phyloP scores from a whole-genome alignment of 2,329 filamentous ascomycete genomes.

The Colletotrichum tanaceti region DNA sequence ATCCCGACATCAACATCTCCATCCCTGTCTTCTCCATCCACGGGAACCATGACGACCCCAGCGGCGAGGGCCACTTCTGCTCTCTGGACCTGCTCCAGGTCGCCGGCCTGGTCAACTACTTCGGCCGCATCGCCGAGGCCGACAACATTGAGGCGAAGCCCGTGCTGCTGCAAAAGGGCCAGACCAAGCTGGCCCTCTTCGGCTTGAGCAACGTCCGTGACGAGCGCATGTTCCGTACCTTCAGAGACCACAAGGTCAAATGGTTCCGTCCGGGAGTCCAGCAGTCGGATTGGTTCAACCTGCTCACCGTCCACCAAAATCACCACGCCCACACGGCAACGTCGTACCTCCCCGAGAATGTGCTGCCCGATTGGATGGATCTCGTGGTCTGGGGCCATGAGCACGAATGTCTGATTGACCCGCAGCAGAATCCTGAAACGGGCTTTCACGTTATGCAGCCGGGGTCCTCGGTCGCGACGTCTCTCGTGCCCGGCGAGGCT shows the following conservation, averaged over 20 bases:
- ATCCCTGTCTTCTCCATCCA: slow-evolving; percentile 99
- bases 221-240: slow-evolving; percentile 93
- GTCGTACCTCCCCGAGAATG: slow-evolving; percentile 93
- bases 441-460: slow-evolving; percentile 97
- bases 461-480: slow-evolving; percentile 95
- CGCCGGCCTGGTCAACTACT: slow-evolving; percentile 94
- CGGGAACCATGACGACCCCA: slow-evolving; percentile 97
- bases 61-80: slow-evolving; percentile 93
- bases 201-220: slow-evolving; percentile 96
- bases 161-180: slow-evolving; percentile 90
- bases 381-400: slow-evolving; percentile 97
- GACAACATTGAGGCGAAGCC: slow-evolving; percentile 96
- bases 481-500: slow-evolving; percentile 88
- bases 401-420: slow-evolving; percentile 94
- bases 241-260: slow-evolving; percentile 91
- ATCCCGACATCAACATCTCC: slow-evolving; percentile 94
- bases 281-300: slow-evolving; percentile 92
- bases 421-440: slow-evolving; percentile 83
- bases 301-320: slow-evolving; percentile 96
- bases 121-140: slow-evolving; percentile 88
- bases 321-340: slow-evolving; percentile 93
- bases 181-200: slow-evolving; percentile 91
- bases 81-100: slow-evolving; percentile 92
- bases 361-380: slow-evolving; percentile 90
- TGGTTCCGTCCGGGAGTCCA: slow-evolving; percentile 88